These are phyloP conservation scores for Lepraria neglecta DNA, from an alignment of 495 filamentous ascomycete species.

Conservation along the genomic window DNA sequence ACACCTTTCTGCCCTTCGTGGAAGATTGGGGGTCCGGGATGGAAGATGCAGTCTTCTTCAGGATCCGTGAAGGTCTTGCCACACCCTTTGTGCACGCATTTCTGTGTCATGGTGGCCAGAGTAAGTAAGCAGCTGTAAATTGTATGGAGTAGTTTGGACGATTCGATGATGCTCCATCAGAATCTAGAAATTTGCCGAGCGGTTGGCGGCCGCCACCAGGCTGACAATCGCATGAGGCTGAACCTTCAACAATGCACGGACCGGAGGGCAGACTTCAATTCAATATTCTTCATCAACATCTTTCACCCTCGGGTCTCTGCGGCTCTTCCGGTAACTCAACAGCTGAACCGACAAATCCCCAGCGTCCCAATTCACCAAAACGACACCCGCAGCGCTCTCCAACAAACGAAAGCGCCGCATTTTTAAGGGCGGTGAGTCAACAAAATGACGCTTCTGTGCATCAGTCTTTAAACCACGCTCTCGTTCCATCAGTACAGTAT, in stretches of 20 bases:
- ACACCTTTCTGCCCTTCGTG: slow-evolving; percentile 98
- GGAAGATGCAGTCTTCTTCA: slow-evolving; percentile 82
- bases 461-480: too few species aligned
- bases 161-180: not conserved
- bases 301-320: not conserved
- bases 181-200: slow-evolving; percentile 7
- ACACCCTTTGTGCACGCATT: slow-evolving; percentile 95
- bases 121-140: not conserved
- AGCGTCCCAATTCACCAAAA: too few species aligned
- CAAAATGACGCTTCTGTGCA: not conserved
- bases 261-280: not conserved
- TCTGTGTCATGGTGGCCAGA: slow-evolving; percentile 58
- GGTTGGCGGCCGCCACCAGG: slow-evolving; percentile 10
- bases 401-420: not conserved
- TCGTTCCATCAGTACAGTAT: slow-evolving; percentile 6
- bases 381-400: not conserved
- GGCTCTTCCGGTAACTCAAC: not conserved
- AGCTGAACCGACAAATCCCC: too few species aligned
- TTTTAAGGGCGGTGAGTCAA: not conserved
- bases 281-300: too few species aligned
- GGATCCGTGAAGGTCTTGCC: slow-evolving; percentile 79
- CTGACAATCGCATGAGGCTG: slow-evolving; percentile 1
- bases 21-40: slow-evolving; percentile 90
- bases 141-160: too few species aligned
- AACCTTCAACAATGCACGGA: not conserved